Evolutionary conservation across 805 yeast genomes (phyloP).

Genomic region (Kodamaea fukazawae): DNA sequence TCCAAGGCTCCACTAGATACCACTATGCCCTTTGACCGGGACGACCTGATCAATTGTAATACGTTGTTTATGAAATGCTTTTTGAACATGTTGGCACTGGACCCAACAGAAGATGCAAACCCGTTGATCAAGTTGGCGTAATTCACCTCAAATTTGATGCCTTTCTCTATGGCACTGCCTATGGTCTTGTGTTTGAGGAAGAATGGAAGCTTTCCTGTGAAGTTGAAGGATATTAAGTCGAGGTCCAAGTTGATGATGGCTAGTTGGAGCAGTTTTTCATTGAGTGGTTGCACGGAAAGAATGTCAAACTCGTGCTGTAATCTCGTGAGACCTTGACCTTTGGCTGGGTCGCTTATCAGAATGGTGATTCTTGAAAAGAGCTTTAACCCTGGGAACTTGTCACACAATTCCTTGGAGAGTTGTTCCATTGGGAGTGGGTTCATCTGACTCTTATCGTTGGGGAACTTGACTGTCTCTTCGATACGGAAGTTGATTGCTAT

Average conservation of each 20-base stretch:
- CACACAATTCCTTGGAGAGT: conserved; percentile 17
- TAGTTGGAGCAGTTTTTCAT: conserved; percentile 74
- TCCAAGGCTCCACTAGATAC: conserved; percentile 70
- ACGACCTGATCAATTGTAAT: conserved; percentile 72
- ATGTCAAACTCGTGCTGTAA: conserved; percentile 61
- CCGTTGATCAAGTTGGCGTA: conserved; percentile 56
- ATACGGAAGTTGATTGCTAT: conserved; percentile 71
- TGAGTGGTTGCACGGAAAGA: conserved; percentile 74
- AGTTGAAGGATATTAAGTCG: conserved; percentile 75
- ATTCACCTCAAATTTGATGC: conserved; percentile 76
- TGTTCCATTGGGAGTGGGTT: conserved; percentile 44
- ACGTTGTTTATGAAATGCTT: conserved; percentile 68
- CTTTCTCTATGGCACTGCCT: conserved; percentile 79
- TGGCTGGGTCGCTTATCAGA: conserved; percentile 71
- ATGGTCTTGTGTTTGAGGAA: conserved; percentile 80
- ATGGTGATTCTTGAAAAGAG: conserved; percentile 73
- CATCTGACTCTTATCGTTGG: conserved; percentile 43
- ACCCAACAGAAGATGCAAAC: conserved; percentile 16
- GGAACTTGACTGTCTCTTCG: conserved; percentile 51
- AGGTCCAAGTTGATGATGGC: conserved; percentile 75
- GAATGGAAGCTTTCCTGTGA: conserved; percentile 63
- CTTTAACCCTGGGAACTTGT: conserved; percentile 32
- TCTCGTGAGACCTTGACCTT: conserved; percentile 60
- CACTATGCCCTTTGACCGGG: conserved; percentile 76
- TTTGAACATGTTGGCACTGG: conserved; percentile 37